Evolutionary conservation across 441 rosid species (phyloP), one percentile per base, ranked within the genome.

Genomic region (Bocquillonia castaneifolia): DNA sequence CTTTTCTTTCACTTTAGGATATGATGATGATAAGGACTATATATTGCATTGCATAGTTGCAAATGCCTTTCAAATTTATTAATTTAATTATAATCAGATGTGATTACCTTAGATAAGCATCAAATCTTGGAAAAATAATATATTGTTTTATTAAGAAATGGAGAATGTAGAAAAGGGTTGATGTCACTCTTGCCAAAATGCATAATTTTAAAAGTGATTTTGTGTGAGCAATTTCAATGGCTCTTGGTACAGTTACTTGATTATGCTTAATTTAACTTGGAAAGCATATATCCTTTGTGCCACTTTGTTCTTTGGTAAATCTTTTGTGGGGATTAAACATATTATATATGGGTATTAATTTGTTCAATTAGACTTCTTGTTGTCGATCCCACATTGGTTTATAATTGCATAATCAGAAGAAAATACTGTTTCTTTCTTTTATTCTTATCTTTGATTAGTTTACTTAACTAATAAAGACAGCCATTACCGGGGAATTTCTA

Each of bases 91-190:
- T 45, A 28, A 26, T 45, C 25, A 3, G 5, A 45, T 44, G 39
- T 8, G 37, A 18, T 44, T 63, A 9, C 45, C 5, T n/a, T 45
- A 28, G 15, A 28, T 29, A 29, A 45, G 52, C 40, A 44, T 62
- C 28, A 29, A 17, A 62, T 62, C 52, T 25, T 17, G 29, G 0
- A 22, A 10, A 18, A 61, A 7, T 15, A 45, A 36, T 17, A 17
- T 7, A 62, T 1, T 10, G 10, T 18, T n/a, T 3, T 8, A 45
- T 61, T 4, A 36, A 17, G 12, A 62, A 45, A 61, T 29, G 28
- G 66, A 45, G 66, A 63, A 63, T 63, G 52, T 61, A 29, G 65
- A 61, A 44, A 61, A 36, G 65, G 65, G 26, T 26, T 15, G 65
- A 44, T 42, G 51, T 42, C 65, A 40, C 3, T 23, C 36, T 42